Evolutionary conservation across 176 grass and related monocot species (phyloP).

Genomic region (Musa beccarii): DNA sequence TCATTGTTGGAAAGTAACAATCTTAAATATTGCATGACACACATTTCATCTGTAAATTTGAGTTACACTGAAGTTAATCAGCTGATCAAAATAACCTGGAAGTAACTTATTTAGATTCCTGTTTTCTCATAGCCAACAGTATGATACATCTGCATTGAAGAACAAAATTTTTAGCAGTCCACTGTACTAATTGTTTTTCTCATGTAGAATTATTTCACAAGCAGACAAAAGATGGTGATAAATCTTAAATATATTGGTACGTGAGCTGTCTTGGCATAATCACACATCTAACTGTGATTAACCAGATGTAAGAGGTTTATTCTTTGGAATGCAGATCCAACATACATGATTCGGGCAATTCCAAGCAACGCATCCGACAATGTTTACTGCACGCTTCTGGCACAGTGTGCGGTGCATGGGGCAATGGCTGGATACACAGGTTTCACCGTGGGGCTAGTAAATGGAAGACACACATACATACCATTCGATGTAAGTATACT

Average conservation of each 20-base stretch:
- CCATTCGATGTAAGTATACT: conserved; percentile 79
- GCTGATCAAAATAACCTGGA: no score
- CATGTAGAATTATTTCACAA: conserved; percentile 30
- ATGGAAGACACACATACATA: conserved; percentile 89
- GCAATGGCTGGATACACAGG: conserved; percentile 97
- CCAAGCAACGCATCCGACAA: conserved; percentile 96
- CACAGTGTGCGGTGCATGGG: conserved; percentile 91
- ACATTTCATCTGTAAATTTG: no score
- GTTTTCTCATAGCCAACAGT: not conserved
- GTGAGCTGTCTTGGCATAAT: not conserved
- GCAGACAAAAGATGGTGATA: conserved; percentile 63
- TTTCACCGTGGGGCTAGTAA: conserved; percentile 80
- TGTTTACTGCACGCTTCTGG: conserved; percentile 83
- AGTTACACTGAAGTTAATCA: no score
- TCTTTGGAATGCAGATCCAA: conserved; percentile 55
- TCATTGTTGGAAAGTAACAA: no score
- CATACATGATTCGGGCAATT: conserved; percentile 97
- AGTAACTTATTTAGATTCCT: not conserved
- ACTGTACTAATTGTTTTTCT: conserved; percentile 12
- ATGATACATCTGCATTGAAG: not conserved
- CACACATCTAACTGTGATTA: not conserved
- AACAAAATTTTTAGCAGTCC: not conserved
- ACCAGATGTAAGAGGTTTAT: not conserved
- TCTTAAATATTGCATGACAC: no score
- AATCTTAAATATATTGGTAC: conserved; percentile 99